Percentiles rank a stretch among this genome's conserved stretches.
These are phyloP conservation scores for Aspergillus ochraceoroseus DNA, from an alignment of 2,329 filamentous ascomycete species.

Conservation along the genomic window DNA sequence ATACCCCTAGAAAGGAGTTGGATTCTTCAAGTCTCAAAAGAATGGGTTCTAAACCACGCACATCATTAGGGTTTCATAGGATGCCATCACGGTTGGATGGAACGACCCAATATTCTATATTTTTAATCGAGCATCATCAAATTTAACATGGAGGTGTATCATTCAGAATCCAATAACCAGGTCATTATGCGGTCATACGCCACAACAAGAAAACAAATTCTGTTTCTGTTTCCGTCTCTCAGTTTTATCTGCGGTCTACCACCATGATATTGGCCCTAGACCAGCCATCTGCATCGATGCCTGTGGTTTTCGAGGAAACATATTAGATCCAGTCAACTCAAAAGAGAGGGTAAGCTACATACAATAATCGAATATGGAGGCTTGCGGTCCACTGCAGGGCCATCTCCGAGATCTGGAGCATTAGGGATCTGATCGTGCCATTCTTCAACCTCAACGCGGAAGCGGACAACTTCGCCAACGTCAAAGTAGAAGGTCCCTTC, in stretches of 20 bases:
- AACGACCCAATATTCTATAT: no score
- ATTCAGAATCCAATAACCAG: conserved; percentile 7
- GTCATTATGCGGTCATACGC: conserved; percentile 7
- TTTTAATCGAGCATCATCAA: not conserved
- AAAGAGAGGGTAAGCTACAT: conserved; percentile 12
- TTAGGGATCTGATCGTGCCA: conserved; percentile 85
- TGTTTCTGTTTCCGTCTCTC: not conserved
- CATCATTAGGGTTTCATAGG: no score
- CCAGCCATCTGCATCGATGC: conserved; percentile 47
- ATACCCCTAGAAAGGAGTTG: no score
- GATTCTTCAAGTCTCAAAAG: no score
- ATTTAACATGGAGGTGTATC: not conserved
- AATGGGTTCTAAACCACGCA: no score
- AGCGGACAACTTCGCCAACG: conserved; percentile 78
- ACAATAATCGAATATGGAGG: conserved; percentile 51
- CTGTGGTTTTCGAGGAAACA: conserved; percentile 25
- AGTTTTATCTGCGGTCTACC: conserved; percentile 25
- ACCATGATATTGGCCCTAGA: conserved; percentile 45
- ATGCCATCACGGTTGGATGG: no score
- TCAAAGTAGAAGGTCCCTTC: conserved; percentile 79
- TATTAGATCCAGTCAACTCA: not conserved
- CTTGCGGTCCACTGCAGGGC: conserved; percentile 53
- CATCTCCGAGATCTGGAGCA: conserved; percentile 61
- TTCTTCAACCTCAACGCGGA: conserved; percentile 78
- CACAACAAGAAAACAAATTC: no score